Evolutionary conservation across 1,284 basidiomycete genomes (phyloP), one percentile per base, ranked within the genome.

Genomic region (Fistulinella staudtii): DNA sequence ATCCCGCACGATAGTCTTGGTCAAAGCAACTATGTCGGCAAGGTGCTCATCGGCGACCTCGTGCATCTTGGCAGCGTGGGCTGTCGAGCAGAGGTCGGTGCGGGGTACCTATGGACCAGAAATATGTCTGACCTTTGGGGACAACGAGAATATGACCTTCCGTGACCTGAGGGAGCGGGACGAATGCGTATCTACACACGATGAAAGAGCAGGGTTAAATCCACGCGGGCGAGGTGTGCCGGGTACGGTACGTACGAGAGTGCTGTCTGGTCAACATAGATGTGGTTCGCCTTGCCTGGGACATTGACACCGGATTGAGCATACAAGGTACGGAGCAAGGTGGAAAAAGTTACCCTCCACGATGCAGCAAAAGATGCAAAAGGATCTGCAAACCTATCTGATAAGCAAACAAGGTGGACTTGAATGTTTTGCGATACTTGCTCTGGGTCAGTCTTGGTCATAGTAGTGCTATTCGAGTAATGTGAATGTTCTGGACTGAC

Each of bases 111-210:
- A 10, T 9, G 4, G 8, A 18, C 11, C 4, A 10, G 15, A 10
- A 18, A 18, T 18, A 14, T 2, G 10, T 7, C 20, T 10, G 50
- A 90, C 89, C 78, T 71, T 96, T 97, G 8, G 93, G 93, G 49
- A 97, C 88, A 43, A 97, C 74, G 33, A 96, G 77, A 2, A 85
- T 75, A 67, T 93, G 93, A 0, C 90, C 90, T 53, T 78, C 82
- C 13, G 91, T 78, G 34, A 95, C 72, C 18, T 93, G 93, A 1
- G 84, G 84, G 51, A 96, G 89, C 55, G 96, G 91, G 55, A 93
- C 76, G 71, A 93, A 93, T 0, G 91, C 81, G 55, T 75, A 82
- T 14, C 85, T 33, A 11, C 24, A 10, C n/a, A n/a, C n/a, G n/a
- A 33, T 21, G 14, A 8, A 5, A 1, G 17, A 36, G 28, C n/a